phyloP scores from a whole-genome alignment of 2,329 filamentous ascomycete species.

The Sarocladiaceae sp. region DNA sequence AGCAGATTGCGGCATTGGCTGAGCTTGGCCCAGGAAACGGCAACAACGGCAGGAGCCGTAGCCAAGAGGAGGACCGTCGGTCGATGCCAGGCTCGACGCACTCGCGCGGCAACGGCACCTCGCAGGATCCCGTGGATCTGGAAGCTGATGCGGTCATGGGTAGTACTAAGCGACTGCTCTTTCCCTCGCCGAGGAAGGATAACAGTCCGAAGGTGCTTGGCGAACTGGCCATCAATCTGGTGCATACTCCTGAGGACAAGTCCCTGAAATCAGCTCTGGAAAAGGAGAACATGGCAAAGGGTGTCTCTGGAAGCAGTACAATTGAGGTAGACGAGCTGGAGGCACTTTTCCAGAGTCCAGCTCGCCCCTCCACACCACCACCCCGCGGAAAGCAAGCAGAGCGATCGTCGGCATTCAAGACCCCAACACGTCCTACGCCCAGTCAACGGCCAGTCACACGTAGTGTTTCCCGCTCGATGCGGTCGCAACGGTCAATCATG shows the following conservation, averaged over 20 bases:
- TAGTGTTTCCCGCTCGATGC: constrained; percentile 52
- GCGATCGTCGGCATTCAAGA: constrained; percentile 48
- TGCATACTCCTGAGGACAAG: constrained; percentile 33
- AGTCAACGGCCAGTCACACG: constrained; percentile 55
- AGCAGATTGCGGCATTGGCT: constrained; percentile 3
- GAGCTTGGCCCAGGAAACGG: not conserved
- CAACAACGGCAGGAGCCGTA: not conserved
- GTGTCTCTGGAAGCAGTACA: constrained; percentile 20
- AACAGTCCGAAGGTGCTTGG: constrained; percentile 55
- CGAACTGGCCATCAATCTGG: constrained; percentile 48
- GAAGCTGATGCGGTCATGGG: constrained; percentile 43
- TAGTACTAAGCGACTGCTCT: constrained; percentile 62
- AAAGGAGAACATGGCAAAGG: constrained; percentile 37
- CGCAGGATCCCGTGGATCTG: constrained; percentile 49
- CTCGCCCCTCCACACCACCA: constrained; percentile 11
- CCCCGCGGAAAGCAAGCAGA: constrained; percentile 23
- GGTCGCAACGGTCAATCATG: constrained; percentile 35
- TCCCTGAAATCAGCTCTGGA: constrained; percentile 23
- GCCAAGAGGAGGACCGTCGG: constrained; percentile 1
- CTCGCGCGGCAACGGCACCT: constrained; percentile 49
- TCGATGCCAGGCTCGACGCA: constrained; percentile 35
- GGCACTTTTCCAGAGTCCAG: constrained; percentile 58
- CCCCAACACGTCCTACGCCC: constrained; percentile 55
- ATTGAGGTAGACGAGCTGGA: constrained; percentile 49
- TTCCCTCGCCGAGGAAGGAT: constrained; percentile 68